These are phyloP conservation scores for Lyophyllum shimeji DNA, from an alignment of 768 basidiomycete species.

Conservation along the genomic window DNA sequence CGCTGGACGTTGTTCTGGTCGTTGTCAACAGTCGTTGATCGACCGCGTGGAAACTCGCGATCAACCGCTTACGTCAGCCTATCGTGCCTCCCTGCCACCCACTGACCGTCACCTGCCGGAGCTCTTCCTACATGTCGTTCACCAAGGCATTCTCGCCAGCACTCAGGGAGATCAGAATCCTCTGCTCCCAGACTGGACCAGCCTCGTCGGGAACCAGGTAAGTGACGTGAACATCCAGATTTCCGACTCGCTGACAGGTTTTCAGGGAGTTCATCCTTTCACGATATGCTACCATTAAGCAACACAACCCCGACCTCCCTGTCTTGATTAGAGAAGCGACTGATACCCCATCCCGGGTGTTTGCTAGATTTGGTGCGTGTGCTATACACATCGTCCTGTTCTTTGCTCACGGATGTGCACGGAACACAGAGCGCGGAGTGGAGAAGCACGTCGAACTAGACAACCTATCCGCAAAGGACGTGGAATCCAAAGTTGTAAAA, in stretches of 20 bases:
- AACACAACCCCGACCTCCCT: slow-evolving; percentile 85
- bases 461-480: slow-evolving; percentile 68
- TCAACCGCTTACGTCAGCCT: slow-evolving; percentile 34
- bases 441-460: slow-evolving; percentile 84
- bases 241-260: slow-evolving; percentile 4
- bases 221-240: slow-evolving; percentile 17
- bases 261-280: slow-evolving; percentile 76
- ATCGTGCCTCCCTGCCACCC: neutral
- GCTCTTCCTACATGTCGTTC: slow-evolving; percentile 51
- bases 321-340: slow-evolving; percentile 78
- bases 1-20: slow-evolving; percentile 15
- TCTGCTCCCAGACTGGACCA: slow-evolving; percentile 74
- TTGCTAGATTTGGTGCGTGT: slow-evolving; percentile 81
- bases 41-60: slow-evolving; percentile 22
- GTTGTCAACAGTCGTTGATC: slow-evolving; percentile 32
- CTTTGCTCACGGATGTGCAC: slow-evolving; percentile 8
- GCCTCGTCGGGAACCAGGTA: slow-evolving; percentile 82
- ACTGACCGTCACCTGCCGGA: slow-evolving; percentile 9
- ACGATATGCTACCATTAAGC: slow-evolving; percentile 73
- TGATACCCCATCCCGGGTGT: slow-evolving; percentile 78
- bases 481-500: slow-evolving; percentile 67
- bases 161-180: slow-evolving; percentile 75
- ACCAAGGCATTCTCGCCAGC: slow-evolving; percentile 75
- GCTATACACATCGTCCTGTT: slow-evolving; percentile 8
- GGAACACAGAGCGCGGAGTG: slow-evolving; percentile 64